These are phyloP conservation scores for Pseudogymnoascus sp. DNA, from an alignment of 2,329 filamentous ascomycete species.

Conservation along the genomic window DNA sequence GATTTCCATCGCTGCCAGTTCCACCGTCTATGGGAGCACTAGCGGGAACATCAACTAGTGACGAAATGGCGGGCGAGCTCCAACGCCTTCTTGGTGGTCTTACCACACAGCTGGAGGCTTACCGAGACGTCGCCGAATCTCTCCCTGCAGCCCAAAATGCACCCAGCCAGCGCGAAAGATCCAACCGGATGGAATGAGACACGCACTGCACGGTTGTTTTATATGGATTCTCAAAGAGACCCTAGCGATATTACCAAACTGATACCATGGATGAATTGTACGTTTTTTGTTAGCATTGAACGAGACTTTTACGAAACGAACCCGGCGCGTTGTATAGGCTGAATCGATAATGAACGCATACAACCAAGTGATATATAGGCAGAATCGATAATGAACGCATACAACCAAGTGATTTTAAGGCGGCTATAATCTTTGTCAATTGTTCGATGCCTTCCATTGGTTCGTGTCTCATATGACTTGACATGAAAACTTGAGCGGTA, in stretches of 20 bases:
- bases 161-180: not conserved
- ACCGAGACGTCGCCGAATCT: constrained; percentile 21
- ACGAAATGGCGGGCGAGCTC: constrained; percentile 23
- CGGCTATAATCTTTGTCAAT: not conserved
- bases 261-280: not conserved
- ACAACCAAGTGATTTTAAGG: not conserved
- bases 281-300: not conserved
- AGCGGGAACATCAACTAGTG: constrained; percentile 18
- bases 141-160: constrained; percentile 1
- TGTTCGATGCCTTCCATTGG: not conserved
- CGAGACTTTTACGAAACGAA: not conserved
- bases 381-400: not conserved
- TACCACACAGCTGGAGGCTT: constrained; percentile 20
- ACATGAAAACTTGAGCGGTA: not conserved
- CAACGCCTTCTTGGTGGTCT: constrained; percentile 19
- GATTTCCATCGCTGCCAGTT: constrained; percentile 18
- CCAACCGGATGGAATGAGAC: not conserved
- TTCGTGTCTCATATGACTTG: not conserved
- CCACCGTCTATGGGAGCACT: constrained; percentile 22
- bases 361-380: not conserved
- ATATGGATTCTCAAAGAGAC: not conserved
- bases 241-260: not conserved
- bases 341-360: not conserved
- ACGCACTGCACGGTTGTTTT: not conserved
- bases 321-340: not conserved